These are phyloP conservation scores for Neoarthrinium moseri DNA, from an alignment of 2,329 filamentous ascomycete species.

Conservation along the genomic window DNA sequence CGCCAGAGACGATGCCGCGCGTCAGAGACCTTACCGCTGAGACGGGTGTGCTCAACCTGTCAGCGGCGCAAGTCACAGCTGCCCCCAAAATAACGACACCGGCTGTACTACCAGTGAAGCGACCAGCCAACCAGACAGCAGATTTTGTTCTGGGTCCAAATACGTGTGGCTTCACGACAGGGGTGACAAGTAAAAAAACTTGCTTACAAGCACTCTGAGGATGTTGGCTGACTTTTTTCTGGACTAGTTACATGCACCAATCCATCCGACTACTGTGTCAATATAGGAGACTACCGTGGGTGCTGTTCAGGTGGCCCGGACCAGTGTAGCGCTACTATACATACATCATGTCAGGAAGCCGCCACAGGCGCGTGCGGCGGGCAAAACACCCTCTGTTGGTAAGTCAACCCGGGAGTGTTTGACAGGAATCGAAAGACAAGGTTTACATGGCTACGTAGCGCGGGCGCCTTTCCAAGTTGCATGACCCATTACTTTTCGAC, in stretches of 20 bases:
- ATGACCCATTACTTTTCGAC: conserved; percentile 24
- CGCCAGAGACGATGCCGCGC: not conserved
- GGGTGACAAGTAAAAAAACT: conserved; percentile 21
- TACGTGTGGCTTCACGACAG: conserved; percentile 26
- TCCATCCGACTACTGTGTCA: conserved; percentile 22
- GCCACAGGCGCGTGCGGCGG: conserved; percentile 18
- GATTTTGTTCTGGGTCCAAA: conserved; percentile 14
- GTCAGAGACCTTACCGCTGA: not conserved
- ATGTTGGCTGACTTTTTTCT: not conserved
- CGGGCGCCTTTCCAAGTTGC: conserved; percentile 19
- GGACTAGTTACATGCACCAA: conserved; percentile 27
- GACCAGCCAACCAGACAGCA: conserved; percentile 13
- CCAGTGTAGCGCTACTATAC: conserved; percentile 24
- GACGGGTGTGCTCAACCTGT: not conserved
- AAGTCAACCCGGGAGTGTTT: conserved; percentile 9
- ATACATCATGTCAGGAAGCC: conserved; percentile 20
- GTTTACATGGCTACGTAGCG: conserved; percentile 11
- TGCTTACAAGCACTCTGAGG: not conserved
- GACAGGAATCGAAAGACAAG: no score
- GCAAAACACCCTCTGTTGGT: conserved; percentile 30
- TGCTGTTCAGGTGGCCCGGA: conserved; percentile 21
- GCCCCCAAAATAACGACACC: not conserved
- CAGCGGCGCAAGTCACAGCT: not conserved
- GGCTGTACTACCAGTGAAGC: not conserved
- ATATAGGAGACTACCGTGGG: conserved; percentile 24